A percentile compares a stretch with the other conserved stretches of the same genome.
Evolutionary conservation across 805 yeast species (phyloP).

Genomic region (Yarrowia sp.): DNA sequence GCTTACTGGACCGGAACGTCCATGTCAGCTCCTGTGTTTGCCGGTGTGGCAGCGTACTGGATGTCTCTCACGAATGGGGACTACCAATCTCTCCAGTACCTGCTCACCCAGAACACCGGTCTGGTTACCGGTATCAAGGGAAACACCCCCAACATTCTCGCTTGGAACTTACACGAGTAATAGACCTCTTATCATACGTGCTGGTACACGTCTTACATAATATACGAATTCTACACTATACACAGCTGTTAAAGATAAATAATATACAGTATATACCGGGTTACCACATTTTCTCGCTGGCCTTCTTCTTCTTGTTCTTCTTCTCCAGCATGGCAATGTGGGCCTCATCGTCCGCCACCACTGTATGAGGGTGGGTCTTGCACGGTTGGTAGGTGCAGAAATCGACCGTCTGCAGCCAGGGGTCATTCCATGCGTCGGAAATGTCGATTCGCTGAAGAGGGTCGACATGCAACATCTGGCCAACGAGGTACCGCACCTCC

Average conservation of each 20-base stretch:
- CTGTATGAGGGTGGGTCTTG: conserved; percentile 73
- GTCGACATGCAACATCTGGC: conserved; percentile 70
- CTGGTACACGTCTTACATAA: not conserved
- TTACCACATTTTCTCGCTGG: conserved; percentile 55
- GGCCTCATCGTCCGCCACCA: conserved; percentile 91
- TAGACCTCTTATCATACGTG: too few species aligned
- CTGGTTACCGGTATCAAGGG: conserved; percentile 2
- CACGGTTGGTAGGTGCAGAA: conserved; percentile 64
- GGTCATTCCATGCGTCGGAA: conserved; percentile 62
- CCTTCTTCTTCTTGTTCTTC: conserved; percentile 63
- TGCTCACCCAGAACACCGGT: not conserved
- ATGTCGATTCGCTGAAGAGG: conserved; percentile 66
- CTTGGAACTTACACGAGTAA: not conserved
- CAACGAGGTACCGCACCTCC: conserved; percentile 66
- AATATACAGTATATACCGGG: conserved; percentile 28
- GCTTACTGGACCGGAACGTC: conserved; percentile 69
- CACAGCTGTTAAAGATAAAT: not conserved
- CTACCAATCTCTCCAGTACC: not conserved
- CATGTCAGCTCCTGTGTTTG: conserved; percentile 96
- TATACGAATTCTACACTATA: too few species aligned
- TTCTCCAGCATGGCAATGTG: conserved; percentile 93
- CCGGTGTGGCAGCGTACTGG: conserved; percentile 87
- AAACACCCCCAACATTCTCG: conserved; percentile 4
- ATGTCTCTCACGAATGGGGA: conserved; percentile 40
- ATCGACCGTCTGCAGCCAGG: conserved; percentile 64